Base-by-base conservation (phyloP, 352 stramenopile species). In the Globisporangium perplexum region DNA sequence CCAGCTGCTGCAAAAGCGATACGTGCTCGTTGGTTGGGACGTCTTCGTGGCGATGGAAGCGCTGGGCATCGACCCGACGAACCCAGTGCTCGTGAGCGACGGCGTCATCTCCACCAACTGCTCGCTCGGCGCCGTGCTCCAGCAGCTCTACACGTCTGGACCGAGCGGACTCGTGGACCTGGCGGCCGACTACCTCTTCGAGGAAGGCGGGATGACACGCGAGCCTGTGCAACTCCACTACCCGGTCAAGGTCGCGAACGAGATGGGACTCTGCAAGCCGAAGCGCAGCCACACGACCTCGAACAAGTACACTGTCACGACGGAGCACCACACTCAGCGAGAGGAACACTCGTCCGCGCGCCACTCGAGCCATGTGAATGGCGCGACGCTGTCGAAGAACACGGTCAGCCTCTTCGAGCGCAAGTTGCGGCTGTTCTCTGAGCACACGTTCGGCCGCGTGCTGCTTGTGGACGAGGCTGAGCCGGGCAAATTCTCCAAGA, bases 1-100 rank as follows among this genome's bases (percentile, higher is more conserved):
- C n/a, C 65, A 55, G 0, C 31, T 77, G 20, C 63, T 83, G 5
- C 72, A 85, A 49, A 39, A 62, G 18, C 67, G 74, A 1, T 85
- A 83, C 41, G 38, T 75, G 3, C 57, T 85, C 38, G 57, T 74
- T 5, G 74, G 74, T 4, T 85, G 74, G 74, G 74, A 85, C 26
- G 26, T 65, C 2, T 47, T 75, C 6, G 42, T 69, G 3, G 58
- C 68, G 6, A 35, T 71, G 0, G 59, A 74, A 0, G 60, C 65
- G 22, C 63, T 85, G 17, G 72, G 72, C 0, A 68, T 85, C n/a
- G 72, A 85, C 30, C 69, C 74, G 3, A 59, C 60, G 8, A 46
- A 84, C 11, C n/a, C 50, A 0, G 50, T 50, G 6, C 60, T 71
- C 12, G 18, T 67, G 12, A 24, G 65, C 17, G 49, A 60, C 20